Conservation (phyloP, 192 early-diverging fungal genomes). For the Glomus cerebriforme region DNA sequence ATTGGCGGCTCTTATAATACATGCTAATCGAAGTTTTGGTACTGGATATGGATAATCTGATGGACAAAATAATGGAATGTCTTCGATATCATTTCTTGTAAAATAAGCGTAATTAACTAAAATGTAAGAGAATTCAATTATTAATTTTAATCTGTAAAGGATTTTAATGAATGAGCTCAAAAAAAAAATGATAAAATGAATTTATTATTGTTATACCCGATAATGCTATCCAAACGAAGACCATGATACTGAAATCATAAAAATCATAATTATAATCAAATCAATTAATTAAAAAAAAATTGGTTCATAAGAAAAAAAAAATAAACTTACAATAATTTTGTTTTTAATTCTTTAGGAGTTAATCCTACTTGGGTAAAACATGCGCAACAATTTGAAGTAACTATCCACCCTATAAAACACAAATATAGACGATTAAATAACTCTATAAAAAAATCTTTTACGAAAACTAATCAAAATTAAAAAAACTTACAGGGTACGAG, state of each 20-base stretch:
- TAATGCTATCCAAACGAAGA: too few relatives aligned
- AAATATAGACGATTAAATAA: too few relatives aligned
- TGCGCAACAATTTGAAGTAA: neutral
- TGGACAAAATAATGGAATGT: conserved; percentile 8
- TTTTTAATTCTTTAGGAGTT: neutral
- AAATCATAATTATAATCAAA: too few relatives aligned
- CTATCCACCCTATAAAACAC: neutral
- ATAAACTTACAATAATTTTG: neutral
- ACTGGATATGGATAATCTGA: neutral
- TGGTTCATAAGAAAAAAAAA: too few relatives aligned
- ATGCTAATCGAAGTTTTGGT: neutral
- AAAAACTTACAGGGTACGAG: neutral
- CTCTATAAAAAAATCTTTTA: too few relatives aligned
- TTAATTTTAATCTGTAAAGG: too few relatives aligned
- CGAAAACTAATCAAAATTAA: too few relatives aligned
- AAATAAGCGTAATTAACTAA: neutral
- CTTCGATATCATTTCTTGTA: neutral
- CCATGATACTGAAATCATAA: too few relatives aligned
- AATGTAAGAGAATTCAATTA: neutral
- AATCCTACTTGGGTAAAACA: neutral
- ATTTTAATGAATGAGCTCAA: too few relatives aligned
- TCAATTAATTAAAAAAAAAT: too few relatives aligned
- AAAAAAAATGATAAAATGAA: too few relatives aligned
- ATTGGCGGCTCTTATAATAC: neutral
- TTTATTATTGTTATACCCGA: too few relatives aligned